Percentiles rank a stretch among this genome's conserved stretches.
Evolutionary conservation across 345 rosid species (phyloP).

Genomic region (Gossypium stocksii): DNA sequence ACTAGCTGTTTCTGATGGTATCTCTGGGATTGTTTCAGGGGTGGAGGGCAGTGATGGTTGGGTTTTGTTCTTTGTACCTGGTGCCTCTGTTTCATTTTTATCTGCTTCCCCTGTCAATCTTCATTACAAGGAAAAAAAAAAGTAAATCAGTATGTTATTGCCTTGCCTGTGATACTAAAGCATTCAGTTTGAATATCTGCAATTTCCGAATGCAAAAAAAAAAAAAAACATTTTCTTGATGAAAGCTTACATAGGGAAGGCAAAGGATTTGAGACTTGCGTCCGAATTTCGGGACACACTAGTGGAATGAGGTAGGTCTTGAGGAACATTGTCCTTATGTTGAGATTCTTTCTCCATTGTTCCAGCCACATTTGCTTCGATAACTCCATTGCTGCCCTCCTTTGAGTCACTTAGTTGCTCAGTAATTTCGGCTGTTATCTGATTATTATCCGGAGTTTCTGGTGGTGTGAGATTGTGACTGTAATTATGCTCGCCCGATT

Average conservation of each 20-base stretch:
- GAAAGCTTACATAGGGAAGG: constrained; percentile 68
- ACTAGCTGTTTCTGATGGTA: constrained; percentile 11
- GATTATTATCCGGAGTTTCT: constrained; percentile 21
- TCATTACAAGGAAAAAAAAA: background rate
- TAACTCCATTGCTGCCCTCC: constrained; percentile 27
- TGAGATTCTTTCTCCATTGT: constrained; percentile 46
- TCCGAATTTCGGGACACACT: constrained; percentile 41
- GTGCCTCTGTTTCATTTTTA: constrained; percentile 19
- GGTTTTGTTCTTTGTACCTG: constrained; percentile 14
- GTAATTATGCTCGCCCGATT: constrained; percentile 53
- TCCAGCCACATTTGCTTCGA: constrained; percentile 40
- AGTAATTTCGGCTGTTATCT: constrained; percentile 27
- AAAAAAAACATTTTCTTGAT: no score
- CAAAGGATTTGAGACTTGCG: constrained; percentile 66
- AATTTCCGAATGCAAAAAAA: background rate
- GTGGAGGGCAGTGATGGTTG: constrained; percentile 7
- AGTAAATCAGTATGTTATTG: background rate
- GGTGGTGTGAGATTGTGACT: constrained; percentile 9
- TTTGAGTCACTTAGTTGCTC: constrained; percentile 18
- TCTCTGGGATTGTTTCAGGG: background rate
- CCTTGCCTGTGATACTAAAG: background rate
- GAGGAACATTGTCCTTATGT: constrained; percentile 12
- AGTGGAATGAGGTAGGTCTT: background rate
- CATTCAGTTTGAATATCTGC: background rate
- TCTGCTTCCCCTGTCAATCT: constrained; percentile 52